These are phyloP conservation scores for Curvularia lunata DNA, from an alignment of 2,329 filamentous ascomycete species.

Conservation along the genomic window DNA sequence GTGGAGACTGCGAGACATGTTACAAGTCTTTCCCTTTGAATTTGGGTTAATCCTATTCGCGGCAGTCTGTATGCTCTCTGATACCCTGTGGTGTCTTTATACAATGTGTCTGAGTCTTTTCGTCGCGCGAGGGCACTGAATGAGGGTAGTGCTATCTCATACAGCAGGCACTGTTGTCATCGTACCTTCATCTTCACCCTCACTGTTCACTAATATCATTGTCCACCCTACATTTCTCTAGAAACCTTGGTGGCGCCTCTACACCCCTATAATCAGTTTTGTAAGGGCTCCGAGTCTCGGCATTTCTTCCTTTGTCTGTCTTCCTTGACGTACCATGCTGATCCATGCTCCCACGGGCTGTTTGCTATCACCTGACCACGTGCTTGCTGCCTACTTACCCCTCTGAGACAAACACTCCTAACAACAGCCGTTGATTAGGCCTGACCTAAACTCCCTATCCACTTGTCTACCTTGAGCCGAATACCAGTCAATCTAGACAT, in stretches of 20 bases:
- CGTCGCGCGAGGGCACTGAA: not conserved
- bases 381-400: slow-evolving; percentile 13
- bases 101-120: not conserved
- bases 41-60: not conserved
- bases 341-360: slow-evolving; percentile 2
- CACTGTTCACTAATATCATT: not conserved
- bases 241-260: too few species aligned
- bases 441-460: not conserved
- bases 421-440: not conserved
- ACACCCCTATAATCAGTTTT: too few species aligned
- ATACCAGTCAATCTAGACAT: slow-evolving; percentile 15
- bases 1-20: too few species aligned
- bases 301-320: not conserved
- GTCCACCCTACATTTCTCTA: not conserved
- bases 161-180: not conserved
- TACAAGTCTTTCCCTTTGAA: not conserved
- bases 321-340: not conserved
- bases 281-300: not conserved
- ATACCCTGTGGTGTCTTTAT: not conserved
- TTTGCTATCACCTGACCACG: slow-evolving; percentile 12
- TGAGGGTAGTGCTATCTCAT: not conserved
- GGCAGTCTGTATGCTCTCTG: not conserved
- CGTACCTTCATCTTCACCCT: slow-evolving; percentile 1
- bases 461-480: not conserved
- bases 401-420: not conserved